Evolutionary conservation across 2,329 filamentous ascomycete species (phyloP), one percentile per base, ranked within the genome.

Genomic region (Hypoxylon sp.): DNA sequence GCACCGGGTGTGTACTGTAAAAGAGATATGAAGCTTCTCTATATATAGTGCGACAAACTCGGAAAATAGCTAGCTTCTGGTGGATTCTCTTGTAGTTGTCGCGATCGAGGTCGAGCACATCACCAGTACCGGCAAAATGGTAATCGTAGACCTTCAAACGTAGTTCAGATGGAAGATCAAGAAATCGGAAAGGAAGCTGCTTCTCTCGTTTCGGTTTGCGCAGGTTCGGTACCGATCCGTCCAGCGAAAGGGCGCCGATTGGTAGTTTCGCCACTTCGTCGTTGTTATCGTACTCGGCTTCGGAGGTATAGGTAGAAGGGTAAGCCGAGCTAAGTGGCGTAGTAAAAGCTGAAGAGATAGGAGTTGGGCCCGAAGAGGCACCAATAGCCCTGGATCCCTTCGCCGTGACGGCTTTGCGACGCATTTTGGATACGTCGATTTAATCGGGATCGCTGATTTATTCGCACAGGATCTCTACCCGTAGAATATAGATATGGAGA

Each of bases 131-230:
- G 52, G 82, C 78, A 68, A 93, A 90, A 69, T 89, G 84, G 71
- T 89, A 82, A 41, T 83, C 84, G 76, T 93, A 94, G 11, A 94
- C 86, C 72, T 88, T 87, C 65, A 91, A 81, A 6, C 92, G 89
- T 30, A 94, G 78, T 75, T 94, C 92, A 0, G 87, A 84, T 0
- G 92, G 91, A 0, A 94, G 81, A 30, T 86, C 82, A 63, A 93
- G 83, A 76, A 94, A 91, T 6, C 82, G 86, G 60, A 93, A 93
- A 0, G 87, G 84, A 48, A 79, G 77, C 2, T 79, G 75, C 17
- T 80, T 79, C 0, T 73, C 73, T 60, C 72, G 74, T 61, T 78
- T 81, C 23, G 75, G 74, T 30, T 79, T 67, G 38, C 68, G 67
- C 52, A 68, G 64, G 19, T 70, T 71, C 46, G 69, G 58, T 19